phyloP scores from a whole-genome alignment of 352 stramenopile genomes.

The Phytophthora cactorum region DNA sequence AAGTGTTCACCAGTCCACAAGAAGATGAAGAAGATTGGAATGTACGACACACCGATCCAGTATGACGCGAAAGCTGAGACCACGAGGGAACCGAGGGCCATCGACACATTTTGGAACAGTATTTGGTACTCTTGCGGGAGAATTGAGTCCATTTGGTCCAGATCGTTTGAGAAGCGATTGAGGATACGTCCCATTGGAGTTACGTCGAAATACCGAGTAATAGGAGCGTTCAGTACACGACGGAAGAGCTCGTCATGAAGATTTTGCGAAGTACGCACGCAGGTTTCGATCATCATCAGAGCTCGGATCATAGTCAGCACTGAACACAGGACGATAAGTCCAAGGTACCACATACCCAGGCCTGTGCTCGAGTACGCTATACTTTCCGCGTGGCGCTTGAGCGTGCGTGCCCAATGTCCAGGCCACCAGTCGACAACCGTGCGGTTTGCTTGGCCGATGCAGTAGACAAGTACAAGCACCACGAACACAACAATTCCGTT shows the following conservation, averaged over 20 bases:
- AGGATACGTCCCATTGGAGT: conserved; percentile 61
- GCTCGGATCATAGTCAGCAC: conserved; percentile 32
- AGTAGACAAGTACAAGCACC: conserved; percentile 9
- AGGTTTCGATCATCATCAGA: conserved; percentile 41
- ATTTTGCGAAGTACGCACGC: conserved; percentile 39
- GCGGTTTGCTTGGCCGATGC: conserved; percentile 9
- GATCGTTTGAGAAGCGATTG: conserved; percentile 49
- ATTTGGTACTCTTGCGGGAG: conserved; percentile 46
- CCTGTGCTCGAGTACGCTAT: conserved; percentile 34
- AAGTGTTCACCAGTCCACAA: conserved; percentile 82
- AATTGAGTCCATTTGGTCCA: conserved; percentile 59
- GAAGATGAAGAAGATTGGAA: conserved; percentile 67
- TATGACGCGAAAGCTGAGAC: conserved; percentile 46
- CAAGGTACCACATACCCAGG: conserved; percentile 49
- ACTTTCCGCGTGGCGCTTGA: conserved; percentile 1
- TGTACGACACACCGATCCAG: conserved; percentile 54
- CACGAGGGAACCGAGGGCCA: conserved; percentile 32
- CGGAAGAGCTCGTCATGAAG: conserved; percentile 52
- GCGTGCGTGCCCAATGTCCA: conserved; percentile 27
- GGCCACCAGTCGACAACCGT: conserved; percentile 34
- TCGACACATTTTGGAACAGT: conserved; percentile 32
- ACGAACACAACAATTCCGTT: conserved; percentile 24
- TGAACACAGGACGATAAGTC: conserved; percentile 38
- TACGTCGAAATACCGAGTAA: conserved; percentile 64
- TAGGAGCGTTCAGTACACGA: conserved; percentile 46